Evolutionary conservation across 2,329 filamentous ascomycete species (phyloP).

Genomic region (Colletotrichum sansevieriae): DNA sequence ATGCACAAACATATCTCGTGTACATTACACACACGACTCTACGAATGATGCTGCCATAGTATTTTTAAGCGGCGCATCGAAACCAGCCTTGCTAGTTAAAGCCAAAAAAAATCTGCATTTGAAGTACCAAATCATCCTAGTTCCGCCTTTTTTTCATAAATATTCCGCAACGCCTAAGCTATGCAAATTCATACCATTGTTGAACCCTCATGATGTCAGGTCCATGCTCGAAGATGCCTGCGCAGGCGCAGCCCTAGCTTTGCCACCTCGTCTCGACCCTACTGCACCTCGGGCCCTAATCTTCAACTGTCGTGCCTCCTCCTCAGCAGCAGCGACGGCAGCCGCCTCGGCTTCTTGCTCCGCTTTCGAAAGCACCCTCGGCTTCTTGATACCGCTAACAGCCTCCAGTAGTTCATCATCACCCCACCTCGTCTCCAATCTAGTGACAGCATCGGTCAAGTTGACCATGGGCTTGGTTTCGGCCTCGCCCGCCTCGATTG

Average conservation of each 20-base stretch:
- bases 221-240: conserved; percentile 42
- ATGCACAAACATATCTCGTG: conserved; percentile 41
- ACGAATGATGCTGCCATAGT: conserved; percentile 22
- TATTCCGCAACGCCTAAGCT: conserved; percentile 39
- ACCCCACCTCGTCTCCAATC: conserved; percentile 57
- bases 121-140: conserved; percentile 12
- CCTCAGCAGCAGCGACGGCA: conserved; percentile 44
- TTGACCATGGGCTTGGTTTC: conserved; percentile 35
- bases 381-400: conserved; percentile 58
- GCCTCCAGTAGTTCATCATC: conserved; percentile 60
- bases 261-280: conserved; percentile 47
- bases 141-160: conserved; percentile 17
- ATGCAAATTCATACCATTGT: conserved; percentile 31
- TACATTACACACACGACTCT: conserved; percentile 35
- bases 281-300: conserved; percentile 33
- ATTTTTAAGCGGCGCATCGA: conserved; percentile 27
- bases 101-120: conserved; percentile 40
- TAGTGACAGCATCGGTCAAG: conserved; percentile 55
- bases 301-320: conserved; percentile 48
- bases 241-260: conserved; percentile 45
- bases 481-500: conserved; percentile 27
- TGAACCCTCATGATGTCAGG: conserved; percentile 26
- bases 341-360: conserved; percentile 47
- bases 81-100: conserved; percentile 37
- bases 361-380: conserved; percentile 45